Evolutionary conservation across 2,329 filamentous ascomycete genomes (phyloP).

Genomic region (Xylariaceae sp.): DNA sequence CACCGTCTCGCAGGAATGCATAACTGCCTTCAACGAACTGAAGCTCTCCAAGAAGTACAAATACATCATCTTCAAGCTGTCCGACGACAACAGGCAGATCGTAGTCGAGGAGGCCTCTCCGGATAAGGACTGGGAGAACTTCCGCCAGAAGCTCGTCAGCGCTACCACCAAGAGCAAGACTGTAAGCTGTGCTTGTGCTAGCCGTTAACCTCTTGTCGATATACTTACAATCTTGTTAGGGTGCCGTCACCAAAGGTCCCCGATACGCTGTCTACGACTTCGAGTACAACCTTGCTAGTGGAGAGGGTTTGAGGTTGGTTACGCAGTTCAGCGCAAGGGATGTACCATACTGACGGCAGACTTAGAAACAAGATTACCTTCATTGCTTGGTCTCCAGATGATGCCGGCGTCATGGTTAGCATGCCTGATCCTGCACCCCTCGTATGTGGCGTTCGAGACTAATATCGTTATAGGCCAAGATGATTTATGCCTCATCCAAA

Average conservation of each 20-base stretch:
- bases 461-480: constrained; percentile 67
- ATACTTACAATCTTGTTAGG: constrained; percentile 54
- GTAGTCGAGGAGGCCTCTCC: constrained; percentile 76
- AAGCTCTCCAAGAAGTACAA: constrained; percentile 84
- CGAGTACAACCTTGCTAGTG: constrained; percentile 73
- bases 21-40: constrained; percentile 76
- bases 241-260: constrained; percentile 69
- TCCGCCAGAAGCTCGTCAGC: constrained; percentile 78
- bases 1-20: constrained; percentile 74
- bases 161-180: constrained; percentile 75
- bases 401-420: constrained; percentile 77
- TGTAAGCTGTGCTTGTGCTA: constrained; percentile 50
- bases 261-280: constrained; percentile 88
- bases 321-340: constrained; percentile 38
- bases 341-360: constrained; percentile 20
- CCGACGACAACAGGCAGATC: constrained; percentile 82
- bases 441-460: constrained; percentile 4
- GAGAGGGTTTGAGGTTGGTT: constrained; percentile 72
- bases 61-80: constrained; percentile 89
- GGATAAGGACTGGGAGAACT: constrained; percentile 71
- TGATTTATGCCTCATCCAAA: constrained; percentile 91
- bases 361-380: constrained; percentile 78
- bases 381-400: constrained; percentile 82
- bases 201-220: constrained; percentile 39
- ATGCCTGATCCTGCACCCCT: neutral